phyloP scores from a whole-genome alignment of 305 asterid genomes.

The Fraxinus paxiana region DNA sequence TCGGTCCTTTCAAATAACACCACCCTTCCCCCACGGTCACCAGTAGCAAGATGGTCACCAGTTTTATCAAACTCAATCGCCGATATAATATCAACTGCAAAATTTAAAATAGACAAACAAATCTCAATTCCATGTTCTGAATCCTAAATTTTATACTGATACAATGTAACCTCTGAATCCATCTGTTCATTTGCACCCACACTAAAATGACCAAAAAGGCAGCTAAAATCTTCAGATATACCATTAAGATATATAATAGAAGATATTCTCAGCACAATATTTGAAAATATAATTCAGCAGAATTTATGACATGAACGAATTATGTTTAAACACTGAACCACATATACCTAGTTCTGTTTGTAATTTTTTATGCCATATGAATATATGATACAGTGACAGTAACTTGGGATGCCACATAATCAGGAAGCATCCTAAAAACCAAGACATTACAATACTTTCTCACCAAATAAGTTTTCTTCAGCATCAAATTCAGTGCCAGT shows the following conservation, averaged over 20 bases:
- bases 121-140: conserved; percentile 3
- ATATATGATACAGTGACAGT: not conserved
- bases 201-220: not conserved
- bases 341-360: not conserved
- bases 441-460: not conserved
- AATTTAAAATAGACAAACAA: conserved; percentile 24
- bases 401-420: not conserved
- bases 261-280: not conserved
- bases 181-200: not conserved
- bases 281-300: not conserved
- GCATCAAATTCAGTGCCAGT: not conserved
- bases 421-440: not conserved
- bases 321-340: not conserved
- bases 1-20: conserved; percentile 94
- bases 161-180: not conserved
- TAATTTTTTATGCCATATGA: not conserved
- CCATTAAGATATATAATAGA: not conserved
- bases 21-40: conserved; percentile 99
- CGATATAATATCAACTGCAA: conserved; percentile 90
- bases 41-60: conserved; percentile 97
- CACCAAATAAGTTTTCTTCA: not conserved
- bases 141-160: not conserved
- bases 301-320: not conserved
- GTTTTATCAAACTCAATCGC: conserved; percentile 92
- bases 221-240: not conserved